These are phyloP conservation scores for Saccharomycopsis fibuligera DNA, from an alignment of 805 yeast species.

Conservation along the genomic window DNA sequence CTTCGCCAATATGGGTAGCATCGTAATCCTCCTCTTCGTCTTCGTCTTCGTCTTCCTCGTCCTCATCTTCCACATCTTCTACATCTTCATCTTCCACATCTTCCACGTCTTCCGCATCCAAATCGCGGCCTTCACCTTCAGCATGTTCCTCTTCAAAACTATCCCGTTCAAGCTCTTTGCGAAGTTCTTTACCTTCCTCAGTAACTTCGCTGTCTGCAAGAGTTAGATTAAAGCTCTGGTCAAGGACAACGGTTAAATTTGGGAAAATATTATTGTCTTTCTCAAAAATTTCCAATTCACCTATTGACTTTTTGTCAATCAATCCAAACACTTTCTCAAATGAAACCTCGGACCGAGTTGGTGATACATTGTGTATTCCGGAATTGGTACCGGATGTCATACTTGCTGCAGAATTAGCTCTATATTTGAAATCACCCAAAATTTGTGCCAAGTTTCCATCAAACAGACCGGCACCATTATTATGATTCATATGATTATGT, in stretches of 20 bases:
- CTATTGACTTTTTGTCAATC: background rate
- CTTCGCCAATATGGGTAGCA: too few species aligned
- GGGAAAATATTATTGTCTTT: background rate
- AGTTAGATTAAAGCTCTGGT: background rate
- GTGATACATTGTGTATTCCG: background rate
- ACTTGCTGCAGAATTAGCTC: background rate
- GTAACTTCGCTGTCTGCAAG: constrained; percentile 25
- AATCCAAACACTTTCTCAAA: constrained; percentile 10
- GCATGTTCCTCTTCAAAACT: constrained; percentile 21
- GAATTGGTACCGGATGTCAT: background rate
- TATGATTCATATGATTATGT: background rate
- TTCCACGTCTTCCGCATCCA: constrained; percentile 27
- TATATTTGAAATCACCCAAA: background rate
- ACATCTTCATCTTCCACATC: constrained; percentile 16
- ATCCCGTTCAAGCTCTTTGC: constrained; percentile 25
- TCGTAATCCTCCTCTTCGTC: constrained; percentile 8
- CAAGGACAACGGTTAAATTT: background rate
- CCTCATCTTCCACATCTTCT: constrained; percentile 24
- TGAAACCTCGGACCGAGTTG: constrained; percentile 3
- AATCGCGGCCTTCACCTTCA: too few species aligned
- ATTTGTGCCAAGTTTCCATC: background rate
- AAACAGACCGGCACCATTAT: background rate
- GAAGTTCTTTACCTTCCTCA: constrained; percentile 26
- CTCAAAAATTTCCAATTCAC: background rate
- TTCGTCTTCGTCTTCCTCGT: constrained; percentile 25